Evolutionary conservation across 305 asterid genomes (phyloP).

Genomic region (Fraxinus latifolia): DNA sequence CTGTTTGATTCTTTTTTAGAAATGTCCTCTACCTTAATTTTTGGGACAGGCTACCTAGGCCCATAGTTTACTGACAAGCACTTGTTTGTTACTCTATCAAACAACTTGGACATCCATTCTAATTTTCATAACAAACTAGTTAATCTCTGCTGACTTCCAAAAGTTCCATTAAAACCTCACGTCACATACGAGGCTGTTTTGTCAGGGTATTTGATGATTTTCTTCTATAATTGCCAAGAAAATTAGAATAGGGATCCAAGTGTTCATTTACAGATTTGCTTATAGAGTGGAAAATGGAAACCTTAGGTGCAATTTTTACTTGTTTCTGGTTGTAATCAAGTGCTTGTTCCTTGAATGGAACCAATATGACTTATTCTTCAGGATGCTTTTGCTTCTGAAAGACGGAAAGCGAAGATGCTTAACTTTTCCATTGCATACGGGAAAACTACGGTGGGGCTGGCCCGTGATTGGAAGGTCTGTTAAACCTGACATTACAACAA

Average conservation of each 20-base stretch:
- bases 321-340: background rate
- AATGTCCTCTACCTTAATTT: background rate
- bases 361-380: conserved; percentile 27
- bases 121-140: background rate
- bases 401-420: conserved; percentile 99
- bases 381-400: conserved; percentile 97
- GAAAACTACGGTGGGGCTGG: conserved; percentile 80
- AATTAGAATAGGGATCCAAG: background rate
- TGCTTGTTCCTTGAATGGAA: conserved; percentile 14
- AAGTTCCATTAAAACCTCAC: background rate
- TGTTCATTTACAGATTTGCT: background rate
- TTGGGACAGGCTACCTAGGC: background rate
- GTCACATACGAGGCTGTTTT: background rate
- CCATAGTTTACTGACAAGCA: background rate
- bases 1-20: background rate
- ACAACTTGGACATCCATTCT: background rate
- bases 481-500: background rate
- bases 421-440: conserved; percentile 98
- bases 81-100: background rate
- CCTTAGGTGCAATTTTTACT: background rate
- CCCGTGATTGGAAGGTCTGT: conserved; percentile 95
- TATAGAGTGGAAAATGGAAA: background rate
- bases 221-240: background rate
- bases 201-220: background rate
- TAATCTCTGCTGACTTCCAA: background rate